Conservation (phyloP, 2,329 filamentous ascomycete genomes). For the Cytospora piceae region DNA sequence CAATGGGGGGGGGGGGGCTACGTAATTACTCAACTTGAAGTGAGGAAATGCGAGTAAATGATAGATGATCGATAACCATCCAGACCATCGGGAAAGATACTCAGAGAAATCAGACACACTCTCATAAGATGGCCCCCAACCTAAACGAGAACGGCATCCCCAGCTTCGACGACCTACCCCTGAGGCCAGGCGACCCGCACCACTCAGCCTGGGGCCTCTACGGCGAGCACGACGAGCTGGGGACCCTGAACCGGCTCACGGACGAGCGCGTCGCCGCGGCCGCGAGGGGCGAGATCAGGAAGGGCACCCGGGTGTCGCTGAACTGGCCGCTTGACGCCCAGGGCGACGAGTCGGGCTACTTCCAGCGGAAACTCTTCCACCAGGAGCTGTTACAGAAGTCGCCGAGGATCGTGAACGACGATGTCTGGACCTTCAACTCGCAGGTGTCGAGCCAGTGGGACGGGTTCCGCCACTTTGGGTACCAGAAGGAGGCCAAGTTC, state of each 20-base stretch:
- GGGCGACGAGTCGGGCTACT: slow-evolving; percentile 52
- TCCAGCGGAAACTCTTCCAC: slow-evolving; percentile 59
- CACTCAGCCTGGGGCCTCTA: slow-evolving; percentile 54
- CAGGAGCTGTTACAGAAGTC: slow-evolving; percentile 56
- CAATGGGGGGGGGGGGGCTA: background rate
- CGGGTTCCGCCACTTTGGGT: slow-evolving; percentile 55
- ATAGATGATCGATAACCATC: background rate
- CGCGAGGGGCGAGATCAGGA: slow-evolving; percentile 56
- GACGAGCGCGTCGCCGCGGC: slow-evolving; percentile 55
- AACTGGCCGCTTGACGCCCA: slow-evolving; percentile 64
- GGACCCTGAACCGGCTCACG: slow-evolving; percentile 64
- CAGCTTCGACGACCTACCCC: slow-evolving; percentile 51
- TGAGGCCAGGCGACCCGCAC: slow-evolving; percentile 51
- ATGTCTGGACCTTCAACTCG: slow-evolving; percentile 62
- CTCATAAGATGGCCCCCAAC: slow-evolving; percentile 32
- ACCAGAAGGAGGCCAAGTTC: slow-evolving; percentile 48
- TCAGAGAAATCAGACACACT: slow-evolving; percentile 4
- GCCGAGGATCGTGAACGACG: slow-evolving; percentile 61
- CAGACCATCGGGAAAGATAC: slow-evolving; percentile 8
- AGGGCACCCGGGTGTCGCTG: slow-evolving; percentile 60
- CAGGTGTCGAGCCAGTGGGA: slow-evolving; percentile 64
- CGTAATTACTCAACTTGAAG: background rate
- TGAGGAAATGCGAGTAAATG: background rate
- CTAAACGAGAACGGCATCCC: slow-evolving; percentile 50
- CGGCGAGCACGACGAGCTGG: slow-evolving; percentile 60